Evolutionary conservation across 352 stramenopile genomes (phyloP).

Genomic region (Globisporangium alternatum): DNA sequence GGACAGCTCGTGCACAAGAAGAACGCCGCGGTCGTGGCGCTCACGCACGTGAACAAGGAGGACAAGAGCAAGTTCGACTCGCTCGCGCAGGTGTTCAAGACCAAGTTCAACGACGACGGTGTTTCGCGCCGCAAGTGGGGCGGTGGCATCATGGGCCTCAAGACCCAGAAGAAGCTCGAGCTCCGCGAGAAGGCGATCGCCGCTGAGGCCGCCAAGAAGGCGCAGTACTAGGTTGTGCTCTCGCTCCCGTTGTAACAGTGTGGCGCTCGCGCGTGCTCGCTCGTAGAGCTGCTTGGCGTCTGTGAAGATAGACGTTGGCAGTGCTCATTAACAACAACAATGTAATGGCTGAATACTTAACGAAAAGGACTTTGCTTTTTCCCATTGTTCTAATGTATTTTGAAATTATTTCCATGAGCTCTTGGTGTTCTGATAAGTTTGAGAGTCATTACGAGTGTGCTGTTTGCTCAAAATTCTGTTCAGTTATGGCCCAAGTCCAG

Average conservation of each 20-base stretch:
- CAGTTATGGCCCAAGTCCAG: background rate
- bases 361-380: constrained; percentile 9
- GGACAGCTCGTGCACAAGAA: constrained; percentile 99
- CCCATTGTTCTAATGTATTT: background rate
- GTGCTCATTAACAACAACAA: constrained; percentile 13
- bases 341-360: constrained; percentile 55
- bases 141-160: constrained; percentile 99
- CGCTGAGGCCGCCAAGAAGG: constrained; percentile 98
- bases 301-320: constrained; percentile 3
- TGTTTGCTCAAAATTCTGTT: background rate
- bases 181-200: constrained; percentile 97
- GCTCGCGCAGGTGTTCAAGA: constrained; percentile 90
- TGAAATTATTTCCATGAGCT: background rate
- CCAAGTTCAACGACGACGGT: constrained; percentile 98
- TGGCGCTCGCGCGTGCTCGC: constrained; percentile 2
- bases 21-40: constrained; percentile 93
- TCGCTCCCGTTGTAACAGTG: background rate
- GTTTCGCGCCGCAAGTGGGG: constrained; percentile 95
- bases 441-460: background rate
- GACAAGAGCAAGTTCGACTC: constrained; percentile 97
- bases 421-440: background rate
- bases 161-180: constrained; percentile 99
- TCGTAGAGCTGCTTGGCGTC: background rate
- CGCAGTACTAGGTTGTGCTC: constrained; percentile 84
- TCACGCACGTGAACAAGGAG: constrained; percentile 98